phyloP scores from a whole-genome alignment of 352 stramenopile genomes.

The Phytophthora sp. region DNA sequence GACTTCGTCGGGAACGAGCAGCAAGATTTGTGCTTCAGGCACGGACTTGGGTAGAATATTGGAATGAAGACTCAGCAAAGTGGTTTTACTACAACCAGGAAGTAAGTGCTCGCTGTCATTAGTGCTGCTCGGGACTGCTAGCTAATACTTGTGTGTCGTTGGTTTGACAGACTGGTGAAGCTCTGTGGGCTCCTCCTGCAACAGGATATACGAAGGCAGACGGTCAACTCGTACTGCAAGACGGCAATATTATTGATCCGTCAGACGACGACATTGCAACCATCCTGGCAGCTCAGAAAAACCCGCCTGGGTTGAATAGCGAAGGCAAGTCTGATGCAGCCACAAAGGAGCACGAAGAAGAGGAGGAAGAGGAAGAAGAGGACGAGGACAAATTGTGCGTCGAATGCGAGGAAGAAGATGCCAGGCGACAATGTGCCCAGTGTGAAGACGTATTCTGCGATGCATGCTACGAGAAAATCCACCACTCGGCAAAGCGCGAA shows the following conservation, averaged over 20 bases:
- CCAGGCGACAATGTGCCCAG: conserved; percentile 64
- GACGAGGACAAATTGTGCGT: conserved; percentile 74
- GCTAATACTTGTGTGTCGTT: conserved; percentile 8
- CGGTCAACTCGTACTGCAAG: conserved; percentile 70
- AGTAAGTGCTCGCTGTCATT: conserved; percentile 18
- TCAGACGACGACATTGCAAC: conserved; percentile 41
- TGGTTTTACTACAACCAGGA: conserved; percentile 86
- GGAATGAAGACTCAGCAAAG: conserved; percentile 69
- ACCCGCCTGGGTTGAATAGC: conserved; percentile 10
- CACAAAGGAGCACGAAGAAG: conserved; percentile 12
- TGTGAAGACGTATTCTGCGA: conserved; percentile 85
- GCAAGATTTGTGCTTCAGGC: conserved; percentile 52
- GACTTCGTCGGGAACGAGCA: conserved; percentile 38
- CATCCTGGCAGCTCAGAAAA: conserved; percentile 32
- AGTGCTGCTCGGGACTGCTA: neutral
- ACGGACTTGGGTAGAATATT: conserved; percentile 74
- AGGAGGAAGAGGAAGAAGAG: conserved; percentile 42
- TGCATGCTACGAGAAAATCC: conserved; percentile 77
- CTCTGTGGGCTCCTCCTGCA: conserved; percentile 67
- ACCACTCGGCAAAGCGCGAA: conserved; percentile 71
- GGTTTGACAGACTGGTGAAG: conserved; percentile 59
- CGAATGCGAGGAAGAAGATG: conserved; percentile 82
- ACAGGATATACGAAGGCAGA: conserved; percentile 79
- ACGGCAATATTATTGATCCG: conserved; percentile 67
- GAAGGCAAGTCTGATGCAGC: neutral